Evolutionary conservation across 23 red algal genomes (phyloP).

Genomic region (Cyanidioschyzon merolae): DNA sequence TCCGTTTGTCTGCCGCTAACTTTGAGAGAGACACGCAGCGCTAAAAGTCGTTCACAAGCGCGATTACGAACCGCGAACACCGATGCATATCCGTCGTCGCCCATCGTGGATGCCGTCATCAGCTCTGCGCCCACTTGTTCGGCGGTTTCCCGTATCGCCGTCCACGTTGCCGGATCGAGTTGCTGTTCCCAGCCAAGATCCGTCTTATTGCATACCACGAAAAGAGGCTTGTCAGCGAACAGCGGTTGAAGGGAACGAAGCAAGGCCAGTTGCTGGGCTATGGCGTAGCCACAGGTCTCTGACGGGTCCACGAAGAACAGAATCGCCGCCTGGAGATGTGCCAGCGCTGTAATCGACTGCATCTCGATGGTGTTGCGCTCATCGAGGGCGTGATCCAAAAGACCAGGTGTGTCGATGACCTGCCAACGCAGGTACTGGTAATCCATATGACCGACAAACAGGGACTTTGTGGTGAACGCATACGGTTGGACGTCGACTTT

Average conservation of each 20-base stretch:
- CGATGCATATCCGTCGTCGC: conserved; percentile 29
- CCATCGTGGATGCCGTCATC: conserved; percentile 62
- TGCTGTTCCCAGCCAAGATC: conserved; percentile 82
- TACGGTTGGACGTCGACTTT: conserved; percentile 97
- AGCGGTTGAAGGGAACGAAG: conserved; percentile 68
- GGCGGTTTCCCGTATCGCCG: not conserved
- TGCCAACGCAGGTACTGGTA: conserved; percentile 95
- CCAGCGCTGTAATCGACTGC: conserved; percentile 93
- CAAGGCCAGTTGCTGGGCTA: conserved; percentile 62
- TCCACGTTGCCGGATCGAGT: not conserved
- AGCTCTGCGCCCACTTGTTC: not conserved
- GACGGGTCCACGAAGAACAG: conserved; percentile 96
- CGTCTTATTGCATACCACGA: conserved; percentile 80
- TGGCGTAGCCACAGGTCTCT: conserved; percentile 79
- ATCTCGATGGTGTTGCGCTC: conserved; percentile 97
- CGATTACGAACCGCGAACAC: conserved; percentile 53
- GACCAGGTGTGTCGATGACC: conserved; percentile 96
- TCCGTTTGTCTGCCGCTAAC: conserved; percentile 36
- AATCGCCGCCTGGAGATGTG: conserved; percentile 68
- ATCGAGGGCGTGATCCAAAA: conserved; percentile 83
- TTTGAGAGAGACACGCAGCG: conserved; percentile 57
- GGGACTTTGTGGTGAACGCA: conserved; percentile 93
- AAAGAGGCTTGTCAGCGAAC: conserved; percentile 78
- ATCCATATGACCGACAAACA: conserved; percentile 93
- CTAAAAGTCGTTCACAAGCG: conserved; percentile 79